phyloP scores from a whole-genome alignment of 176 grass and related monocot genomes.

The Hordeum marinum region DNA sequence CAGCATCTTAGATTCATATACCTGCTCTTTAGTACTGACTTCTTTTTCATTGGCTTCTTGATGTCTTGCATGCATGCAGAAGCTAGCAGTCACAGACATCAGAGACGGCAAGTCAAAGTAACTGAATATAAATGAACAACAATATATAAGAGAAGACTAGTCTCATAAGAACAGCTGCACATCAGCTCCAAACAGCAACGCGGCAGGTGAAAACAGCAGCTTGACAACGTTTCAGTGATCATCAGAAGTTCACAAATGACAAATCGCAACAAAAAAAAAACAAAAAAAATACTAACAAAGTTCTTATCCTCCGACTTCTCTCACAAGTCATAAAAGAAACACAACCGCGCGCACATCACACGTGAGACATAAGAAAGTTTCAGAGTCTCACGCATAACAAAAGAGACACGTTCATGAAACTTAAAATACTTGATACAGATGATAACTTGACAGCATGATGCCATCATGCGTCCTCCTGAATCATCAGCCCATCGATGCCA shows the following conservation, averaged over 20 bases:
- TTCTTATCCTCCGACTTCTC: not conserved
- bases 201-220: not conserved
- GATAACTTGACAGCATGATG: too few relatives aligned
- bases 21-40: too few relatives aligned
- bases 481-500: not conserved
- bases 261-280: not conserved
- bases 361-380: too few relatives aligned
- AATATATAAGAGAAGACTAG: not conserved
- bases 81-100: not conserved
- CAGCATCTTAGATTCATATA: too few relatives aligned
- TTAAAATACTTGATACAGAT: too few relatives aligned
- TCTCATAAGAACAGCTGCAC: not conserved
- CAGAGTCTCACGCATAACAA: too few relatives aligned
- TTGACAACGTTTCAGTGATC: not conserved
- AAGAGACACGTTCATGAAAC: too few relatives aligned
- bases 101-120: not conserved
- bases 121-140: not conserved
- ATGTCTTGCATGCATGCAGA: not conserved
- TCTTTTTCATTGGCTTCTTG: not conserved
- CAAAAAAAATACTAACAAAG: not conserved
- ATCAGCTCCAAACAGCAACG: not conserved
- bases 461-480: too few relatives aligned
- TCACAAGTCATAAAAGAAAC: not conserved
- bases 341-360: too few relatives aligned
- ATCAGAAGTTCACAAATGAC: not conserved